A percentile compares a stretch with the other conserved stretches of the same genome.
These are phyloP conservation scores for Sideroxylon spinosum DNA, from an alignment of 179 eudicot species.

Conservation along the genomic window DNA sequence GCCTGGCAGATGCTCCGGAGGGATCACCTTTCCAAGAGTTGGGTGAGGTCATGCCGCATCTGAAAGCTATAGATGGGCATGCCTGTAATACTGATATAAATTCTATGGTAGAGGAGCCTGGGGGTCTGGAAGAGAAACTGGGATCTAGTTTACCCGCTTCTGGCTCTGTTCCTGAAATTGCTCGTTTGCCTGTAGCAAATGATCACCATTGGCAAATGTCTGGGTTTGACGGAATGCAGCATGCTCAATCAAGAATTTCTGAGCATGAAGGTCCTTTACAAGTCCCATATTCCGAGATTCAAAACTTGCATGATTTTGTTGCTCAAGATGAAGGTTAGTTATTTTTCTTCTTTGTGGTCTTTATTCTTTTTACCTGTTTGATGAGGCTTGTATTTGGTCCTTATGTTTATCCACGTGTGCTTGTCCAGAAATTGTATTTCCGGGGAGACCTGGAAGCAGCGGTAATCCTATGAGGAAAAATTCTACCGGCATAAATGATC, in stretches of 20 bases:
- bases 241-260: constrained; percentile 29
- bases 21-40: constrained; percentile 59
- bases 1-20: constrained; percentile 77
- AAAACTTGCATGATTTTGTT: constrained; percentile 43
- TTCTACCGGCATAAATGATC: constrained; percentile 34
- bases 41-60: constrained; percentile 86
- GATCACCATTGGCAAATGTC: constrained; percentile 47
- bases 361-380: background rate
- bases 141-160: constrained; percentile 30
- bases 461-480: constrained; percentile 41
- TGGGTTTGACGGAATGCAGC: constrained; percentile 43
- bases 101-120: constrained; percentile 39
- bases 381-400: constrained; percentile 1
- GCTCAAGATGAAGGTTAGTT: constrained; percentile 75
- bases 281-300: constrained; percentile 31
- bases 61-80: constrained; percentile 42
- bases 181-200: constrained; percentile 27
- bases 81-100: constrained; percentile 24
- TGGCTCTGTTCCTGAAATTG: constrained; percentile 34
- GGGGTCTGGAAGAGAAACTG: constrained; percentile 28
- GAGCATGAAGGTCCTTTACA: constrained; percentile 38
- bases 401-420: background rate
- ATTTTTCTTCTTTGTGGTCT: constrained; percentile 10
- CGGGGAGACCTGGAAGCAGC: constrained; percentile 76
- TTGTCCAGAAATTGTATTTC: constrained; percentile 71